These are phyloP conservation scores for Gossypium gossypioides DNA, from an alignment of 441 rosid genomes.

Conservation along the genomic window DNA sequence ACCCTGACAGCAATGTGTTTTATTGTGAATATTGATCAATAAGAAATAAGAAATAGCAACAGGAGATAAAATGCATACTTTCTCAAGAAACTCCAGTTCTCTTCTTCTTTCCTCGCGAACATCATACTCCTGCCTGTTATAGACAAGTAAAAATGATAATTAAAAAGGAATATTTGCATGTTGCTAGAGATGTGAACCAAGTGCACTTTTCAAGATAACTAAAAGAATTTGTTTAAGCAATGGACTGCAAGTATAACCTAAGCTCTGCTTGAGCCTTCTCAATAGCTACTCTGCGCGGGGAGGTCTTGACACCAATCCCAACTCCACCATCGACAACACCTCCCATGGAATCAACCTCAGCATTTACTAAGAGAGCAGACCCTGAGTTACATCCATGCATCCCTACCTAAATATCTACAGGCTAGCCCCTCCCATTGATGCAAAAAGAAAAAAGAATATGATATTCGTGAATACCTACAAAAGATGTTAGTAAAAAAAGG, in stretches of 20 bases:
- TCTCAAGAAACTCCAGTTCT: conserved; percentile 93
- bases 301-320: conserved; percentile 81
- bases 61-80: conserved; percentile 49
- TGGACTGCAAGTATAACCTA: conserved; percentile 43
- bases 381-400: conserved; percentile 74
- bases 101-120: conserved; percentile 93
- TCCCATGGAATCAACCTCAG: conserved; percentile 99
- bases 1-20: conserved; percentile 50
- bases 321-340: conserved; percentile 93
- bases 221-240: background rate
- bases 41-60: conserved; percentile 12
- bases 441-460: conserved; percentile 6
- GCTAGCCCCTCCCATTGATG: conserved; percentile 33
- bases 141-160: conserved; percentile 9
- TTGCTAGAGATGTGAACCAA: conserved; percentile 1
- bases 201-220: background rate
- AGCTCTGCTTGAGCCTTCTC: conserved; percentile 96
- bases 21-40: conserved; percentile 9
- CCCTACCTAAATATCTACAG: conserved; percentile 36
- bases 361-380: conserved; percentile 66
- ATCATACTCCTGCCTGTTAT: conserved; percentile 91
- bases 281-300: conserved; percentile 80
- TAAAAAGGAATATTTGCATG: background rate
- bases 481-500: conserved; percentile 2
- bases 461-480: conserved; percentile 19